phyloP scores from a whole-genome alignment of 768 basidiomycete species.

The Collybia nuda region DNA sequence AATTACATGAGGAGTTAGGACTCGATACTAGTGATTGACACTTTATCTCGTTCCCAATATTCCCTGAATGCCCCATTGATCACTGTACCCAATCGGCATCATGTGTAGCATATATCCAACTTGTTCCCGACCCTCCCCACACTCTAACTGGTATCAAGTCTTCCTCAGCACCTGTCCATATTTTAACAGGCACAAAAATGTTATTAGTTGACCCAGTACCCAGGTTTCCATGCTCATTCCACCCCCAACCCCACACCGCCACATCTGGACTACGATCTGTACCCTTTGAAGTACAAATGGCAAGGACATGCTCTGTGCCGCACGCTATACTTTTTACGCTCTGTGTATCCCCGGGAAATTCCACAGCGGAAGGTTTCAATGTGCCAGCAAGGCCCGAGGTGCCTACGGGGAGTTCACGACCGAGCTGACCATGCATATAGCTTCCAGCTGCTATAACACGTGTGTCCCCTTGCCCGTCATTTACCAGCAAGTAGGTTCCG shows the following conservation, averaged over 20 bases:
- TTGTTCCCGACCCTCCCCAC: slow-evolving; percentile 48
- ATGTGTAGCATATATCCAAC: slow-evolving; percentile 38
- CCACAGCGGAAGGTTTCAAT: slow-evolving; percentile 28
- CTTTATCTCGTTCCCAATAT: background rate
- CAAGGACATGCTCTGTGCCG: slow-evolving; percentile 86
- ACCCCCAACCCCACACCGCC: slow-evolving; percentile 88
- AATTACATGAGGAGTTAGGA: slow-evolving; percentile 73
- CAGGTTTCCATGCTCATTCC: slow-evolving; percentile 98
- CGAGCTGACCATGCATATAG: slow-evolving; percentile 69
- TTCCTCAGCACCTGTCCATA: slow-evolving; percentile 38
- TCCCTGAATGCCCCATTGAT: background rate
- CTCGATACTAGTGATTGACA: slow-evolving; percentile 56
- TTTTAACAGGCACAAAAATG: slow-evolving; percentile 41
- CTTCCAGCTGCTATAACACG: slow-evolving; percentile 48
- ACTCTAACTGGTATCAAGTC: slow-evolving; percentile 20
- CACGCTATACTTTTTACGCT: slow-evolving; percentile 46
- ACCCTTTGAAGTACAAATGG: slow-evolving; percentile 19
- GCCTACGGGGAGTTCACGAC: slow-evolving; percentile 20
- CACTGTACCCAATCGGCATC: slow-evolving; percentile 2
- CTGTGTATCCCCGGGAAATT: slow-evolving; percentile 15
- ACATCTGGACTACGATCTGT: background rate
- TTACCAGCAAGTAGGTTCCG: slow-evolving; percentile 56
- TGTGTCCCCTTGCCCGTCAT: slow-evolving; percentile 15
- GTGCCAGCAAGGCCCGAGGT: background rate
- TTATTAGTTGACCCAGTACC: slow-evolving; percentile 66